Evolutionary conservation across 2,329 filamentous ascomycete genomes (phyloP).

Genomic region (Calonectria hongkongensis): DNA sequence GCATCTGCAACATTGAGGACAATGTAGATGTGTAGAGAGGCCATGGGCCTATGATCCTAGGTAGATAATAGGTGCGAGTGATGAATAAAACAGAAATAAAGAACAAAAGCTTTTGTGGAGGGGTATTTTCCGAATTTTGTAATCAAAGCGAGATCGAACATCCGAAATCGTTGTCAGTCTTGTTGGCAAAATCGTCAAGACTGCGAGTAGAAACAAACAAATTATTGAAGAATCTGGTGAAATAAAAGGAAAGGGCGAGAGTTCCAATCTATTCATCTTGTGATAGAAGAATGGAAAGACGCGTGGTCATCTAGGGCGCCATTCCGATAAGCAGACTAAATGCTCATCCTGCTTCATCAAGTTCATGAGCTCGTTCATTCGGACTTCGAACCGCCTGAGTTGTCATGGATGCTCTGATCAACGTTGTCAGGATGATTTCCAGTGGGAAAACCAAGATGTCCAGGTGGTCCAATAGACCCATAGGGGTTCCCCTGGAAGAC

Average conservation of each 20-base stretch:
- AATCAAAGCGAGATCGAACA: background rate
- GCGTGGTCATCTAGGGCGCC: background rate
- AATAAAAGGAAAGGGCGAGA: background rate
- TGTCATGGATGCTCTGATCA: background rate
- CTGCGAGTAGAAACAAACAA: background rate
- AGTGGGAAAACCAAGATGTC: background rate
- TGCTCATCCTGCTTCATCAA: background rate
- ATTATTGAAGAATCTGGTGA: background rate
- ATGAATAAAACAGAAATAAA: background rate
- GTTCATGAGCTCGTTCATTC: background rate
- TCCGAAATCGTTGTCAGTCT: background rate
- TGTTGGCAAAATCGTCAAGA: background rate
- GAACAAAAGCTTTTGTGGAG: background rate
- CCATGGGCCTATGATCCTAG: too few relatives aligned
- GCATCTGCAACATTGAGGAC: background rate
- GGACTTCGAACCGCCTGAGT: background rate
- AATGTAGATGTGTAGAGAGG: background rate
- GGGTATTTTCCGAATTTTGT: background rate
- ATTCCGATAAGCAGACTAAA: background rate
- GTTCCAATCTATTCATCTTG: background rate
- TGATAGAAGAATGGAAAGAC: background rate
- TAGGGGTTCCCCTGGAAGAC: background rate
- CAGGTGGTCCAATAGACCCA: conserved; percentile 7
- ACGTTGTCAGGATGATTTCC: background rate
- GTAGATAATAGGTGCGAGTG: background rate